Percentiles rank a stretch among this genome's conserved stretches.
Evolutionary conservation across 2,329 filamentous ascomycete species (phyloP).

Genomic region (Aspergillus quadrilineatus): DNA sequence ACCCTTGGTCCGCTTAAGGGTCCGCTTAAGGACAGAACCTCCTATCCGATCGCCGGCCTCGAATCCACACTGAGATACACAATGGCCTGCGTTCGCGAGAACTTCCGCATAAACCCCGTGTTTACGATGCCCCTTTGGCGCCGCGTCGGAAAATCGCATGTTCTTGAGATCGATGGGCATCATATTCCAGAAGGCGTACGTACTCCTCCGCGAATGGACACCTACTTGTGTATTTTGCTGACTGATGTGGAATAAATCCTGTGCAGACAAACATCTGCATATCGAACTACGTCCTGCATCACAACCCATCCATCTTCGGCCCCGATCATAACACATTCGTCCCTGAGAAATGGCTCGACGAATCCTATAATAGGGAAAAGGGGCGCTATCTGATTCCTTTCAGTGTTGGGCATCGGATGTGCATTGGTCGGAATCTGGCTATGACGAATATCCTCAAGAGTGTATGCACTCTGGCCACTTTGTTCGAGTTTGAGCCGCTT

Average conservation of each 20-base stretch:
- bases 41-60: not conserved
- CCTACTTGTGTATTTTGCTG: not conserved
- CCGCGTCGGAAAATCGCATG: not conserved
- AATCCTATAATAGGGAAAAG: not conserved
- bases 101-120: not conserved
- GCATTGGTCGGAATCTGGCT: not conserved
- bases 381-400: not conserved
- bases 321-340: not conserved
- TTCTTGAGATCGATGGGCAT: not conserved
- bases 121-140: not conserved
- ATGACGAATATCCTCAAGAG: slow-evolving; percentile 1
- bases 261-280: not conserved
- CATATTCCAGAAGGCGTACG: not conserved
- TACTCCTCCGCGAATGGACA: not conserved
- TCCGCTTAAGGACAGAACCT: not conserved
- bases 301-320: not conserved
- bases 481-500: not conserved
- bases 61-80: not conserved
- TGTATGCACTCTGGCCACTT: not conserved
- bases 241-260: not conserved
- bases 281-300: not conserved
- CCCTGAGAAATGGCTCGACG: not conserved
- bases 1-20: not conserved
- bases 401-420: not conserved
- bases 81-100: not conserved